These are phyloP conservation scores for Aphanocladium album DNA, from an alignment of 2,329 filamentous ascomycete genomes.

Conservation along the genomic window DNA sequence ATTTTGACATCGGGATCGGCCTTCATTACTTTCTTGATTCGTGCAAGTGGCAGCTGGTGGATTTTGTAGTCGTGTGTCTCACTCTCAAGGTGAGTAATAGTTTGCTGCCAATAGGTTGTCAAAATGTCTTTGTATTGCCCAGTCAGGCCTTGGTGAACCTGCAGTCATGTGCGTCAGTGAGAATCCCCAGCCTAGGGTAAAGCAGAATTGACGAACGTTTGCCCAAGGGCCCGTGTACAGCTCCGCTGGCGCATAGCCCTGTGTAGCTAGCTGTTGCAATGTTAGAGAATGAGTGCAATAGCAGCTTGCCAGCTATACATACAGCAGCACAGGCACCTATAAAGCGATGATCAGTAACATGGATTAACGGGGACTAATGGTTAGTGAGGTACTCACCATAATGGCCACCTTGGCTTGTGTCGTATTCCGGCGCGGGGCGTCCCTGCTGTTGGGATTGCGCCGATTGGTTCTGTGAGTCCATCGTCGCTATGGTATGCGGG, in stretches of 20 bases:
- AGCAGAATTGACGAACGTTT: constrained; percentile 59
- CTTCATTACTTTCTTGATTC: constrained; percentile 99
- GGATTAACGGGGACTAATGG: not conserved
- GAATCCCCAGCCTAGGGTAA: not conserved
- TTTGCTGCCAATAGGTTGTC: constrained; percentile 99
- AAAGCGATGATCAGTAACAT: constrained; percentile 21
- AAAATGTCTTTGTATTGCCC: constrained; percentile 94
- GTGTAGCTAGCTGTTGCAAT: constrained; percentile 66
- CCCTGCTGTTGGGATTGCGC: constrained; percentile 53
- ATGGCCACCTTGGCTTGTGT: constrained; percentile 68
- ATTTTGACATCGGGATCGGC: constrained; percentile 99
- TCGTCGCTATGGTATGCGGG: constrained; percentile 17
- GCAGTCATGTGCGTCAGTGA: constrained; percentile 12
- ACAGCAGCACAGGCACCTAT: constrained; percentile 45
- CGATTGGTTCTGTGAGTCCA: constrained; percentile 41
- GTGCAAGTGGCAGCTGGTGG: constrained; percentile 91
- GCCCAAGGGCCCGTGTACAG: constrained; percentile 93
- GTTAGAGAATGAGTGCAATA: constrained; percentile 23
- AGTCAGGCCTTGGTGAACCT: constrained; percentile 93
- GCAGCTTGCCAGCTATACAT: constrained; percentile 17
- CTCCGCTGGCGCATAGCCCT: constrained; percentile 87
- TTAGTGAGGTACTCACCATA: constrained; percentile 55
- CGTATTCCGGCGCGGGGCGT: constrained; percentile 62
- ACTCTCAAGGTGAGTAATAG: constrained; percentile 89
- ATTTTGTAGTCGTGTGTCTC: constrained; percentile 98